These are phyloP conservation scores for Talaromyces ruber DNA, from an alignment of 495 filamentous ascomycete species.

Conservation along the genomic window DNA sequence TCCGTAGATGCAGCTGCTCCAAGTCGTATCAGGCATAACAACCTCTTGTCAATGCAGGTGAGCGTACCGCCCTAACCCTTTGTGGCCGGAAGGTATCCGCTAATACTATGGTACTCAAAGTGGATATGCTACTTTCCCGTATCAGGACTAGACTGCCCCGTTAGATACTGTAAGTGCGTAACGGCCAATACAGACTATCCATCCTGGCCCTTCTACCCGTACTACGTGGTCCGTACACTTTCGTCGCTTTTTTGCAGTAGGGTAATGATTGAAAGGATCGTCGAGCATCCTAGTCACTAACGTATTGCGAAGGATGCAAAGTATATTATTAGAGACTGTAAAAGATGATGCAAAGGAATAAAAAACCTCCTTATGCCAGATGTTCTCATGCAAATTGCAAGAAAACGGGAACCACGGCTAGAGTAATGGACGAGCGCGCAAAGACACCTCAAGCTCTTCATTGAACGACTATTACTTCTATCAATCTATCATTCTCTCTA, in stretches of 20 bases:
- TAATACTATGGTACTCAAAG: not conserved
- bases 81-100: not conserved
- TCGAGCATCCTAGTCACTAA: not conserved
- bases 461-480: not conserved
- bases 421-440: not conserved
- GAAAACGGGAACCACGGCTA: not conserved
- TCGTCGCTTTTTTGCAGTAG: not conserved
- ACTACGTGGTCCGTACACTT: not conserved
- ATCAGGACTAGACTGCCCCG: not conserved
- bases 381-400: not conserved
- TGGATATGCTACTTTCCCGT: not conserved
- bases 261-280: not conserved
- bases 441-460: not conserved
- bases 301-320: not conserved
- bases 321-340: not conserved
- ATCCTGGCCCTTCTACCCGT: not conserved
- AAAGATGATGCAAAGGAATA: not conserved
- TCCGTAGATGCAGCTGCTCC: not conserved
- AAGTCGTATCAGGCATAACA: not conserved
- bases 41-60: not conserved
- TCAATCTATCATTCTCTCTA: not conserved
- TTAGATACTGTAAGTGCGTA: not conserved
- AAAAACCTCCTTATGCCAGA: not conserved
- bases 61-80: not conserved
- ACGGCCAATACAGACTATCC: not conserved